These are phyloP conservation scores for Heliamphora pulchella DNA, from an alignment of 179 eudicot genomes.

Conservation along the genomic window DNA sequence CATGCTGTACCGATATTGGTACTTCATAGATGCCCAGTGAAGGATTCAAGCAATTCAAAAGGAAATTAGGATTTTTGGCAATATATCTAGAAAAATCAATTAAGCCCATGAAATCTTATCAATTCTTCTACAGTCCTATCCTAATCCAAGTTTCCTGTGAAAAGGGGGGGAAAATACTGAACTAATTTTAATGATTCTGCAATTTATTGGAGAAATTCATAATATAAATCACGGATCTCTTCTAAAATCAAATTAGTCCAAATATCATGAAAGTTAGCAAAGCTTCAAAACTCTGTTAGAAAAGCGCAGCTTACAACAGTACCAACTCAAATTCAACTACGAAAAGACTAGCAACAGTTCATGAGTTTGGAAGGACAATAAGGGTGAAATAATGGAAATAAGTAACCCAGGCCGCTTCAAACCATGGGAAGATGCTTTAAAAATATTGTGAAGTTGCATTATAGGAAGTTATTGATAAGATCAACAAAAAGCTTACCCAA, in stretches of 20 bases:
- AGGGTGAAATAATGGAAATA: background rate
- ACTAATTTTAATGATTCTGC: background rate
- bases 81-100: background rate
- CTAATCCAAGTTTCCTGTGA: no score
- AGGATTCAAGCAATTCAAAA: no score
- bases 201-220: background rate
- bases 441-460: background rate
- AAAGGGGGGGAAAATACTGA: no score
- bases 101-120: background rate
- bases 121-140: background rate
- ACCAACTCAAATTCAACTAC: background rate
- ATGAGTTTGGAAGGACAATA: background rate
- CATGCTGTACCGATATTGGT: no score
- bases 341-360: background rate
- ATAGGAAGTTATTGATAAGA: background rate
- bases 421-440: background rate
- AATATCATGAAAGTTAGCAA: background rate
- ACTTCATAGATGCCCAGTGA: no score
- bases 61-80: no score
- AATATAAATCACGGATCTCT: background rate
- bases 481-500: conserved; percentile 37
- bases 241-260: background rate
- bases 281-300: background rate
- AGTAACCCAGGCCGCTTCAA: background rate
- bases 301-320: background rate